A percentile compares a stretch with the other conserved stretches of the same genome.
These are phyloP conservation scores for Plasmopara viticola DNA, from an alignment of 352 stramenopile species.

Conservation along the genomic window DNA sequence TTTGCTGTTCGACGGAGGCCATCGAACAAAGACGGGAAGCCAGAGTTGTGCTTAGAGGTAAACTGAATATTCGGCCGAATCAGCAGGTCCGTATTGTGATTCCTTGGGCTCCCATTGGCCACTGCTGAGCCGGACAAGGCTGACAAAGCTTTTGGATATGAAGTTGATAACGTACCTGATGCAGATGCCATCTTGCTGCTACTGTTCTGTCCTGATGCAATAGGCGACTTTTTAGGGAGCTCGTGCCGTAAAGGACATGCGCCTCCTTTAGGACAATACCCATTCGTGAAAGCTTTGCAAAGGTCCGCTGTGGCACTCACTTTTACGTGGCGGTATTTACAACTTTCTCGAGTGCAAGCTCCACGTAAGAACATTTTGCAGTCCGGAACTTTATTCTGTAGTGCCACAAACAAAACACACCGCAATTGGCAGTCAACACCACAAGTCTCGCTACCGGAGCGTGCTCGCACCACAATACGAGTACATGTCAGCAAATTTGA, in stretches of 20 bases:
- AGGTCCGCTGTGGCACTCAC: conserved; percentile 56
- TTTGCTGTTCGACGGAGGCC: conserved; percentile 21
- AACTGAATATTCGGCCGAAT: conserved; percentile 72
- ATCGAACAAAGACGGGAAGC: conserved; percentile 44
- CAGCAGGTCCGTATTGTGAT: conserved; percentile 27
- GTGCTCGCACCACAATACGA: conserved; percentile 7
- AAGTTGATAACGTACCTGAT: conserved; percentile 34
- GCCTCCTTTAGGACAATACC: conserved; percentile 53
- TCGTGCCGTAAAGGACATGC: conserved; percentile 61
- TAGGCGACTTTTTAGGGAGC: conserved; percentile 18
- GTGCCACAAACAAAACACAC: conserved; percentile 6
- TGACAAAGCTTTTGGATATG: not conserved
- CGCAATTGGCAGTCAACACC: not conserved
- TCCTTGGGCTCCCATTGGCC: conserved; percentile 9
- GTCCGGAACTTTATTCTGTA: conserved; percentile 78
- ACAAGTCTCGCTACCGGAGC: conserved; percentile 8
- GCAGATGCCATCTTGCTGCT: conserved; percentile 7
- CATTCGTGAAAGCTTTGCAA: conserved; percentile 59
- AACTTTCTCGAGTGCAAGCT: conserved; percentile 62
- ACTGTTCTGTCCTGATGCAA: conserved; percentile 4
- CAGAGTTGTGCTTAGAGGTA: conserved; percentile 37
- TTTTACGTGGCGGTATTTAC: conserved; percentile 79
- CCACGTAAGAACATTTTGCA: conserved; percentile 75
- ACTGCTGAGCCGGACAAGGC: conserved; percentile 8
- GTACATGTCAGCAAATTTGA: conserved; percentile 3